Percentiles rank a stretch among this genome's conserved stretches.
Conservation (phyloP, 345 rosid genomes). For the Rhodamnia rubescens region DNA sequence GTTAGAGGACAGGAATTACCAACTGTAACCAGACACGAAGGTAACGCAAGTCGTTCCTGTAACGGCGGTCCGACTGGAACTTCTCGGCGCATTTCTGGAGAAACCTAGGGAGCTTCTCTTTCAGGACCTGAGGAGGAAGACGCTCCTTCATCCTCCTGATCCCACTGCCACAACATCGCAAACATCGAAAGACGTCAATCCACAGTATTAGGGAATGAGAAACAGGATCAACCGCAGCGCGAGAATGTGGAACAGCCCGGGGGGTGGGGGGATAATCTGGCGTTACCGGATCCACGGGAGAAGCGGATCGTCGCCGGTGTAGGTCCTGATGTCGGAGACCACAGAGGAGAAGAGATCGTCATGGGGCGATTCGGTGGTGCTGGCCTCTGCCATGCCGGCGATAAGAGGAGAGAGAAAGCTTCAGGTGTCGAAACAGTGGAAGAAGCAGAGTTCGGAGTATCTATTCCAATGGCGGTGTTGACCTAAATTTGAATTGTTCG, state of each 20-base stretch:
- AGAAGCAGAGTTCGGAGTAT: not conserved
- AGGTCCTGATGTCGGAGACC: constrained; percentile 67
- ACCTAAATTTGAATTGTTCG: not conserved
- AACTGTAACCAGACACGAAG: constrained; percentile 88
- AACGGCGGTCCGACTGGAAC: constrained; percentile 68
- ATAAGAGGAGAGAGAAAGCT: not conserved
- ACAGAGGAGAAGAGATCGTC: constrained; percentile 52
- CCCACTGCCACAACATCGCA: constrained; percentile 14
- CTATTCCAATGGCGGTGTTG: not conserved
- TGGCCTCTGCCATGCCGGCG: not conserved
- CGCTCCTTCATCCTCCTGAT: constrained; percentile 63
- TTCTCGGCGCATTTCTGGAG: constrained; percentile 68
- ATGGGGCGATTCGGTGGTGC: constrained; percentile 11
- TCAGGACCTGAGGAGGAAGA: constrained; percentile 33
- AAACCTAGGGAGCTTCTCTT: constrained; percentile 83
- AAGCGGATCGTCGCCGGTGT: constrained; percentile 72
- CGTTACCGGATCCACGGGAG: constrained; percentile 90
- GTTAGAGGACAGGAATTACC: constrained; percentile 21
- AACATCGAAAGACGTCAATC: not conserved
- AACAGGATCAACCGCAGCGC: not conserved
- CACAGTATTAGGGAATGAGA: not conserved
- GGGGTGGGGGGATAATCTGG: not conserved
- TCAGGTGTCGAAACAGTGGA: not conserved
- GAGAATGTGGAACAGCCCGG: not conserved
- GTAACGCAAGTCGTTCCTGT: constrained; percentile 68